Evolutionary conservation across 169 alveolate species (phyloP).

Genomic region (Plasmodium coatneyi): DNA sequence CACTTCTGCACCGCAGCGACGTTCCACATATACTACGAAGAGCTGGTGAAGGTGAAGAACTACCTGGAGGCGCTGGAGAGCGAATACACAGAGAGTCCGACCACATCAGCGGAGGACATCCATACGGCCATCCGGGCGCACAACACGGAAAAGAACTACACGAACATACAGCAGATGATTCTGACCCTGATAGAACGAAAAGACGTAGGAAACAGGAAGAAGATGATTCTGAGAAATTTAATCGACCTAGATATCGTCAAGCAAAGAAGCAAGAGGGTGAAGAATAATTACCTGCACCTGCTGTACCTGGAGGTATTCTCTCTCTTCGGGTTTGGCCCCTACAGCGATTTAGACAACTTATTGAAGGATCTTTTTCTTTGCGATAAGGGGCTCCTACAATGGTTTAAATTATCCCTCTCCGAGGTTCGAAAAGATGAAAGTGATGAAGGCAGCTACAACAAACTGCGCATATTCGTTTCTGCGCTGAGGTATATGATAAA

Average conservation of each 20-base stretch:
- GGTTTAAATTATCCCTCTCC: constrained; percentile 1
- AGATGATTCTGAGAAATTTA: background rate
- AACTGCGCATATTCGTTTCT: constrained; percentile 6
- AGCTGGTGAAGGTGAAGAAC: constrained; percentile 17
- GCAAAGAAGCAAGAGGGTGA: background rate
- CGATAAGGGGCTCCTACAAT: constrained; percentile 40
- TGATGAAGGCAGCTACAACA: background rate
- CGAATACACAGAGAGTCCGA: background rate
- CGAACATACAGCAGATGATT: constrained; percentile 28
- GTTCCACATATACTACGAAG: constrained; percentile 22
- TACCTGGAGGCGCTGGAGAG: constrained; percentile 27
- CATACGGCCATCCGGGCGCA: background rate
- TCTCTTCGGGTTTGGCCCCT: constrained; percentile 36
- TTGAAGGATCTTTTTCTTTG: constrained; percentile 36
- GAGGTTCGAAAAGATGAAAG: background rate
- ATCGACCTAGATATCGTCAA: constrained; percentile 28
- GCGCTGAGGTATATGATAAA: constrained; percentile 33
- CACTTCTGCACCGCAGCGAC: background rate
- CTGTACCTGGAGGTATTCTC: constrained; percentile 47
- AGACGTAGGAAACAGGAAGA: constrained; percentile 7
- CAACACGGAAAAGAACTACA: constrained; percentile 3
- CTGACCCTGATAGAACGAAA: background rate
- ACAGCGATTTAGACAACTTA: constrained; percentile 27
- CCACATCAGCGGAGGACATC: constrained; percentile 12
- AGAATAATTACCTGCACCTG: constrained; percentile 26